phyloP scores from a whole-genome alignment of 805 yeast genomes.

The Saturnispora halmiae region DNA sequence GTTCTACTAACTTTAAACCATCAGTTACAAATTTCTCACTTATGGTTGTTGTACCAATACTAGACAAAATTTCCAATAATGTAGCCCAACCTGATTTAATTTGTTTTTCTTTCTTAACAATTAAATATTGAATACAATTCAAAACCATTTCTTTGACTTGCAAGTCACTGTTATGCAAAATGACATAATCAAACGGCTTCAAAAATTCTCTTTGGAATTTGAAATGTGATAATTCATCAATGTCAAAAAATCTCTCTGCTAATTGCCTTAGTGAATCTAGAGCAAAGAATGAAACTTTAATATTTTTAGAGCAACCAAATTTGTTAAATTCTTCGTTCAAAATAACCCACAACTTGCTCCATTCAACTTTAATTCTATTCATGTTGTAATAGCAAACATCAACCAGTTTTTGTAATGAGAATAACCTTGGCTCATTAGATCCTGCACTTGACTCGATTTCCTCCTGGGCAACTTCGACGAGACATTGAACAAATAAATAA shows the following conservation, averaged over 20 bases:
- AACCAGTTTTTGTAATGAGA: conserved; percentile 88
- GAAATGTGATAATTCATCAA: conserved; percentile 92
- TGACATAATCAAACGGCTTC: conserved; percentile 77
- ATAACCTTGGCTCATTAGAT: conserved; percentile 78
- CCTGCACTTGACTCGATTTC: conserved; percentile 86
- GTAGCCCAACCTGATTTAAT: conserved; percentile 95
- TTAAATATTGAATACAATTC: conserved; percentile 82
- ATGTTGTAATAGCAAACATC: conserved; percentile 97
- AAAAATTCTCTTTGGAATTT: conserved; percentile 91
- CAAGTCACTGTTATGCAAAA: conserved; percentile 53
- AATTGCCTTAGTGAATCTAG: conserved; percentile 89
- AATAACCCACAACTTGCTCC: conserved; percentile 92
- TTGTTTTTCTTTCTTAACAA: conserved; percentile 58
- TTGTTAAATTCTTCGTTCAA: conserved; percentile 84
- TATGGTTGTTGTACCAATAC: conserved; percentile 51
- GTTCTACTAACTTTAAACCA: conserved; percentile 53
- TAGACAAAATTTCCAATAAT: conserved; percentile 67
- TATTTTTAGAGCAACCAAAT: conserved; percentile 73
- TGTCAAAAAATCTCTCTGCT: conserved; percentile 82
- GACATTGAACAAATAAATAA: conserved; percentile 75
- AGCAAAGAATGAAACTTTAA: conserved; percentile 78
- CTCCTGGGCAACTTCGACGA: conserved; percentile 78
- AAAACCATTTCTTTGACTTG: conserved; percentile 82
- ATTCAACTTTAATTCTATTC: conserved; percentile 91
- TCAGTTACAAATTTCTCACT: conserved; percentile 52